A percentile compares a stretch with the other conserved stretches of the same genome.
These are phyloP conservation scores for Venturia nashicola DNA, from an alignment of 2,329 filamentous ascomycete genomes.

Conservation along the genomic window DNA sequence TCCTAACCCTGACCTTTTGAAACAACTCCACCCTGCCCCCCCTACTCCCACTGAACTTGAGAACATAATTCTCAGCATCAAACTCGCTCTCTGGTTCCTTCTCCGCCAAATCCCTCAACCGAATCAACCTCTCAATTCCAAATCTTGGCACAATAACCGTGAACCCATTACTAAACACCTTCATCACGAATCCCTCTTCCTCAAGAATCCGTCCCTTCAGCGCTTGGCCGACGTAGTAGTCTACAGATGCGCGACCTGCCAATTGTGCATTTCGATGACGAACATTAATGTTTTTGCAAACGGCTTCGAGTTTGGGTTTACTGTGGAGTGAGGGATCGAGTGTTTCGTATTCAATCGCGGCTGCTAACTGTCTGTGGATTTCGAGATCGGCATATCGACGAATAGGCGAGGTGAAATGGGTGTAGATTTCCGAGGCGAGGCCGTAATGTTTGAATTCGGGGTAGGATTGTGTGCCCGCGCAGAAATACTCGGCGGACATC, in stretches of 20 bases:
- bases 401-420: slow-evolving; percentile 95
- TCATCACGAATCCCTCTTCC: slow-evolving; percentile 93
- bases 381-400: slow-evolving; percentile 95
- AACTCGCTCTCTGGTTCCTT: slow-evolving; percentile 67
- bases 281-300: slow-evolving; percentile 98
- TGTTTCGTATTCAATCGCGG: slow-evolving; percentile 84
- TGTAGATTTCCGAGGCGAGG: slow-evolving; percentile 92
- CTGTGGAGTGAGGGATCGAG: slow-evolving; percentile 73
- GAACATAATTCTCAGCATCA: slow-evolving; percentile 73
- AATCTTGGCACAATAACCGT: slow-evolving; percentile 94
- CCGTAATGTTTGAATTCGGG: slow-evolving; percentile 96
- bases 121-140: slow-evolving; percentile 85
- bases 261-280: slow-evolving; percentile 95
- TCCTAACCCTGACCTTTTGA: slow-evolving; percentile 78
- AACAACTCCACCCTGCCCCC: slow-evolving; percentile 65
- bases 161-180: slow-evolving; percentile 93
- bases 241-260: slow-evolving; percentile 84
- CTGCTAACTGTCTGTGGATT: slow-evolving; percentile 86
- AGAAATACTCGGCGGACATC: slow-evolving; percentile 98
- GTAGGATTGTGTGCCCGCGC: slow-evolving; percentile 81
- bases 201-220: slow-evolving; percentile 65
- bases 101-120: slow-evolving; percentile 69
- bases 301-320: slow-evolving; percentile 73
- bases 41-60: slow-evolving; percentile 48
- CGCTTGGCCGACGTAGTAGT: slow-evolving; percentile 96